Percentiles rank a stretch among this genome's conserved stretches.
Evolutionary conservation across 1,284 basidiomycete species (phyloP).

Genomic region (Irpex sp.): DNA sequence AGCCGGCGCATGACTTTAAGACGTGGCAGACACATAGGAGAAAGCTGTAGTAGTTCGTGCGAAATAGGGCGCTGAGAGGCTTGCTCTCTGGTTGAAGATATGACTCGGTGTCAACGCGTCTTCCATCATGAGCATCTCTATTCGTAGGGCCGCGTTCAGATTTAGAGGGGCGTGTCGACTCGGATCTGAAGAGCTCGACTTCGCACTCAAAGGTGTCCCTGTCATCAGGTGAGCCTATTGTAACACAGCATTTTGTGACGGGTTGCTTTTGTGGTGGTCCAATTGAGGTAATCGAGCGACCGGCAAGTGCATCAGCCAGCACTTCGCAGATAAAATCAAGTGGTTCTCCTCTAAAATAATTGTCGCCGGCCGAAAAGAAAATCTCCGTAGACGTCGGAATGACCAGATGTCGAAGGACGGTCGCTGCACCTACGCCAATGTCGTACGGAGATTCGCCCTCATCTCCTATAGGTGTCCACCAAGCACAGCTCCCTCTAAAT

Average conservation of each 20-base stretch:
- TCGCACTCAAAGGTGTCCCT: neutral
- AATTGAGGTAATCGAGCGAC: neutral
- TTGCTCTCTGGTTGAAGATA: neutral
- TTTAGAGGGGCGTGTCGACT: no score
- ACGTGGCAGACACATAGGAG: neutral
- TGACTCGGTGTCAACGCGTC: neutral
- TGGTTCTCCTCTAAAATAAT: neutral
- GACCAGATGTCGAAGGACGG: neutral
- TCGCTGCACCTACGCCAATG: neutral
- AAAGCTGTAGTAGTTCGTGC: neutral
- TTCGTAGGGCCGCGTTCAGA: no score
- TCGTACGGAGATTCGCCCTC: neutral
- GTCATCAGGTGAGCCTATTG: neutral
- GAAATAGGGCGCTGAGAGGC: neutral
- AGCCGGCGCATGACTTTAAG: neutral
- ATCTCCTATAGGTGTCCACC: neutral
- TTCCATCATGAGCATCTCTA: no score
- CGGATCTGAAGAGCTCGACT: no score
- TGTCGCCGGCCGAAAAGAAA: neutral
- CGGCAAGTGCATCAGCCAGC: neutral
- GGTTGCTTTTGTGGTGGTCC: neutral
- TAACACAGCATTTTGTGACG: neutral
- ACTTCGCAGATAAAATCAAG: neutral
- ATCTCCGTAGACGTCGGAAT: neutral
- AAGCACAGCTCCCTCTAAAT: neutral